Conservation (phyloP, 2,329 filamentous ascomycete species). For the Mollisia scopiformis region DNA sequence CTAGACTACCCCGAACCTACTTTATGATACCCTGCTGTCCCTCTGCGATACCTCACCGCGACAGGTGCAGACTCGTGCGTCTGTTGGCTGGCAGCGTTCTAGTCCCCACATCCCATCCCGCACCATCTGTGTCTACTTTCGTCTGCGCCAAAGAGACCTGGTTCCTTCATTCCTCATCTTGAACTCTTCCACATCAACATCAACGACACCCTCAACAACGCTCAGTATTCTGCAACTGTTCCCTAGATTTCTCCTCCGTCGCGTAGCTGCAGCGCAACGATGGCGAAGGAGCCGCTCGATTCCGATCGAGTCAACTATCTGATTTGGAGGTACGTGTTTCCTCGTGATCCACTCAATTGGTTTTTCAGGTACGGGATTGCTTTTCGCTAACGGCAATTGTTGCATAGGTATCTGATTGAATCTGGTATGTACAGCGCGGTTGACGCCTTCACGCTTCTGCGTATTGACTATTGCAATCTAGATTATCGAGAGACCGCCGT, state of each 20-base stretch:
- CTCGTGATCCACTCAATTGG: slow-evolving; percentile 33
- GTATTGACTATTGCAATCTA: slow-evolving; percentile 38
- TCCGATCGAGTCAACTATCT: slow-evolving; percentile 72
- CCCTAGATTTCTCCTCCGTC: slow-evolving; percentile 4
- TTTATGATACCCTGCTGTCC: slow-evolving; percentile 1
- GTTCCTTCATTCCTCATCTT: slow-evolving; percentile 28
- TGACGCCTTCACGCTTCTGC: slow-evolving; percentile 1
- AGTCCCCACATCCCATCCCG: slow-evolving; percentile 29
- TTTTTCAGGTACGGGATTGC: slow-evolving; percentile 29
- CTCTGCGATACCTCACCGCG: slow-evolving; percentile 6
- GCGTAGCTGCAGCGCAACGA: slow-evolving; percentile 23
- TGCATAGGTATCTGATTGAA: slow-evolving; percentile 39
- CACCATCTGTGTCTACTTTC: slow-evolving; percentile 24
- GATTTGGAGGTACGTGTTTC: slow-evolving; percentile 65
- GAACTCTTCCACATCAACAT: slow-evolving; percentile 15
- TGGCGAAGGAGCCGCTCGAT: slow-evolving; percentile 51
- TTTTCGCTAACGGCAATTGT: slow-evolving; percentile 35
- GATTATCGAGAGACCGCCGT: slow-evolving; percentile 70
- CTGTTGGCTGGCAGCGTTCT: slow-evolving; percentile 13
- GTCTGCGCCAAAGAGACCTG: slow-evolving; percentile 23
- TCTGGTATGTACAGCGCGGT: slow-evolving; percentile 32
- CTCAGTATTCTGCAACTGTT: not conserved
- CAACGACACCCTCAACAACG: not conserved
- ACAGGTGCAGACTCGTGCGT: too few relatives aligned
- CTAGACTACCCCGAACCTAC: too few relatives aligned